Conservation (phyloP, 345 rosid genomes). For the Orychophragmus violaceus region DNA sequence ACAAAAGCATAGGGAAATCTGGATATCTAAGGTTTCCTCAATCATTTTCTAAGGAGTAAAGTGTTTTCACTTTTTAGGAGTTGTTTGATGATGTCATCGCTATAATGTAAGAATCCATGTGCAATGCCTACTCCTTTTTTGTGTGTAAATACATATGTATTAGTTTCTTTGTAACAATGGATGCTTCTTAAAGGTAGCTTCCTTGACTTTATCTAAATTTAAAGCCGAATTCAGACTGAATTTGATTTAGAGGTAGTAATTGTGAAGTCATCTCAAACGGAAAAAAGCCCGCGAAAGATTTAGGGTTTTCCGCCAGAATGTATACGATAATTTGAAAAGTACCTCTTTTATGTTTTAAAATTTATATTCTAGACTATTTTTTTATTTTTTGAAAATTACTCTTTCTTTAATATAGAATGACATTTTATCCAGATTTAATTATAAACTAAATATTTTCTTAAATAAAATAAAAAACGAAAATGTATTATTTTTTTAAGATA, state of each 20-base stretch:
- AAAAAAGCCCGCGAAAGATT: slow-evolving; percentile 19
- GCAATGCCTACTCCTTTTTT: neutral
- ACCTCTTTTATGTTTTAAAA: no score
- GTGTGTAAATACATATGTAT: slow-evolving; percentile 12
- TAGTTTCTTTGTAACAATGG: neutral
- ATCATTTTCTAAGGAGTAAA: slow-evolving; percentile 2
- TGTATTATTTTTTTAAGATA: no score
- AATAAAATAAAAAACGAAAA: no score
- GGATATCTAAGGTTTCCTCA: neutral
- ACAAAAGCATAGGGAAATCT: slow-evolving; percentile 5
- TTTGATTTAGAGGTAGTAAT: neutral
- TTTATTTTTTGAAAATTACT: no score
- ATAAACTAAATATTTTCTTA: no score
- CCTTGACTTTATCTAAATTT: neutral
- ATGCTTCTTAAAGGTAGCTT: neutral
- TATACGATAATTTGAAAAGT: no score
- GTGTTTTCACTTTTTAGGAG: neutral
- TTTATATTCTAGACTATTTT: no score
- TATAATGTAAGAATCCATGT: neutral
- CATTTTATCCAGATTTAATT: no score
- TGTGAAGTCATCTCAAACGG: slow-evolving; percentile 7
- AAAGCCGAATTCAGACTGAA: neutral
- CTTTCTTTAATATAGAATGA: no score
- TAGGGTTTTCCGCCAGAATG: slow-evolving; percentile 22
- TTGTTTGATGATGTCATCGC: neutral